Evolutionary conservation across 495 filamentous ascomycete species (phyloP).

Genomic region (Zalerion maritima): DNA sequence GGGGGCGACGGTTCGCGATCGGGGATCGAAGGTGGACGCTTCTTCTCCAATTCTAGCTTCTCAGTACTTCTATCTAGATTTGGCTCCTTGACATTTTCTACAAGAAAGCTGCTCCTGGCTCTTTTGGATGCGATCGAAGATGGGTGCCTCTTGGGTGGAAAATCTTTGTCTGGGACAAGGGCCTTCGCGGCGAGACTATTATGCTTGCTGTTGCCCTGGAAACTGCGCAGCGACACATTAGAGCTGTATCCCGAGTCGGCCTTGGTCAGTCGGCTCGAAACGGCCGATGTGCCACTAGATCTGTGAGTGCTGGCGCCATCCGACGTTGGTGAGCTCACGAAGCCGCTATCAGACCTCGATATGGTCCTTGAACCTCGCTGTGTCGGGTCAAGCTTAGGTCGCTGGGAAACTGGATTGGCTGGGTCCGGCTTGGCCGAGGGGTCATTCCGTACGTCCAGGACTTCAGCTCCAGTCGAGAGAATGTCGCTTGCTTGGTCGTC

Average conservation of each 20-base stretch:
- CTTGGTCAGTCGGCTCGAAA: conserved; percentile 31
- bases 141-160: too few relatives aligned
- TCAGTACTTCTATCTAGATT: too few relatives aligned
- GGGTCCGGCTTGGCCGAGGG: conserved; percentile 22
- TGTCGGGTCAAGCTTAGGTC: conserved; percentile 3
- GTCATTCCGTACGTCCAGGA: conserved; percentile 27
- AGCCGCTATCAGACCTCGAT: conserved; percentile 28
- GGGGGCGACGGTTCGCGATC: too few relatives aligned
- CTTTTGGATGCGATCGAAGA: too few relatives aligned
- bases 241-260: conserved; percentile 45
- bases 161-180: too few relatives aligned
- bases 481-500: conserved; percentile 20
- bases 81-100: too few relatives aligned
- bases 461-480: conserved; percentile 18
- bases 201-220: conserved; percentile 15
- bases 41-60: too few relatives aligned
- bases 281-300: too few relatives aligned
- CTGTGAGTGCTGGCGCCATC: conserved; percentile 17
- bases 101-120: too few relatives aligned
- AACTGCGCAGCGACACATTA: conserved; percentile 33
- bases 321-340: conserved; percentile 22
- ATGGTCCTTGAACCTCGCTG: conserved; percentile 6
- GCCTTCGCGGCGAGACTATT: too few relatives aligned
- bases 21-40: too few relatives aligned
- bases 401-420: too few relatives aligned